These are phyloP conservation scores for Colletotrichum musicola DNA, from an alignment of 2,329 filamentous ascomycete genomes.

Conservation along the genomic window DNA sequence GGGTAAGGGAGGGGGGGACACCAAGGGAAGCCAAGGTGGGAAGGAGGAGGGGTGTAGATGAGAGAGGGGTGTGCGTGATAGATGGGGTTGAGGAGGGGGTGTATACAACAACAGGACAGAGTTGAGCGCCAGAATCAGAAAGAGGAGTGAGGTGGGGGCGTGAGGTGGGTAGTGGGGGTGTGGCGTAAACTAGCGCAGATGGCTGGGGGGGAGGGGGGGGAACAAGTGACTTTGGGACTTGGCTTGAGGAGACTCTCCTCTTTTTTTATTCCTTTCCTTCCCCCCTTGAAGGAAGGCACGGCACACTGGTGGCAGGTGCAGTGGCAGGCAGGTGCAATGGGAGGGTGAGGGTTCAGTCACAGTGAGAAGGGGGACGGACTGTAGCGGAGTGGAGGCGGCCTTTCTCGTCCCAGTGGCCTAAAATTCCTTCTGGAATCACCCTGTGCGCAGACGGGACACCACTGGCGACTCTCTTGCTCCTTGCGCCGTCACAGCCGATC, in stretches of 20 bases:
- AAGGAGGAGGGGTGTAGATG: not conserved
- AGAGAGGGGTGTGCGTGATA: not conserved
- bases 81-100: not conserved
- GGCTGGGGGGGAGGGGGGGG: conserved; percentile 4
- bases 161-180: not conserved
- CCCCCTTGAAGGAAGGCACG: not conserved
- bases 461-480: not conserved
- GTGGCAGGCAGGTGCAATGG: too few species aligned
- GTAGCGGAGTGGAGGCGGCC: conserved; percentile 21
- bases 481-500: conserved; percentile 38
- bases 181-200: not conserved
- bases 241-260: not conserved
- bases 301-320: not conserved
- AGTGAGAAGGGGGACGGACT: too few species aligned
- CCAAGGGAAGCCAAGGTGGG: conserved; percentile 4
- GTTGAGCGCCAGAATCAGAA: not conserved
- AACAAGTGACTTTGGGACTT: conserved; percentile 27
- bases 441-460: conserved; percentile 7
- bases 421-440: conserved; percentile 39
- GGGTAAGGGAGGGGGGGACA: conserved; percentile 28
- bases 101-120: not conserved
- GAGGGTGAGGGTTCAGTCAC: too few species aligned
- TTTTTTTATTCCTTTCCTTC: not conserved
- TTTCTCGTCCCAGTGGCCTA: conserved; percentile 9
- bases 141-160: not conserved